Conservation (phyloP, 352 stramenopile genomes). For the Blastocystis sp. region DNA sequence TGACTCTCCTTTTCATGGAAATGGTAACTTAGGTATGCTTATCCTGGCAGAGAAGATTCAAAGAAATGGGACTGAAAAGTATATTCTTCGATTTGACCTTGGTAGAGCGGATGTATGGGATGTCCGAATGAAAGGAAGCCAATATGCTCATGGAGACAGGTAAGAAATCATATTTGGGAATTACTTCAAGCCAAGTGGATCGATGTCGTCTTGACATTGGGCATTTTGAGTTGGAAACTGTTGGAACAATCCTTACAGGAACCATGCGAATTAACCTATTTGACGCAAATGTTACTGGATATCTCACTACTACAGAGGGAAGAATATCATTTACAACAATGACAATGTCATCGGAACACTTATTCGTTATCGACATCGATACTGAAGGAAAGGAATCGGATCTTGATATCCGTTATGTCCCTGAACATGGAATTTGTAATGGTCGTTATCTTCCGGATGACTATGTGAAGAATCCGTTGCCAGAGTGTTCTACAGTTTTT, state of each 20-base stretch:
- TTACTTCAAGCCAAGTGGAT: constrained; percentile 39
- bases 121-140: constrained; percentile 14
- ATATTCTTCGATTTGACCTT: constrained; percentile 42
- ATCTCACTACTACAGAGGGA: constrained; percentile 18
- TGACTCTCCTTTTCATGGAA: constrained; percentile 55
- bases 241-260: background rate
- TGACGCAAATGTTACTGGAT: constrained; percentile 27
- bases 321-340: background rate
- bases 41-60: background rate
- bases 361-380: constrained; percentile 27
- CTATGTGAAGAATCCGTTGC: constrained; percentile 49
- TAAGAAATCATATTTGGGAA: background rate
- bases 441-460: constrained; percentile 20
- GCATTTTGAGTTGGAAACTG: constrained; percentile 48
- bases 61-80: constrained; percentile 12
- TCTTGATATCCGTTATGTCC: background rate
- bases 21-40: constrained; percentile 55
- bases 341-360: constrained; percentile 15
- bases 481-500: background rate
- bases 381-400: background rate
- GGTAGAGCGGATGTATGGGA: constrained; percentile 55
- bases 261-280: constrained; percentile 56
- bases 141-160: constrained; percentile 29
- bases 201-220: constrained; percentile 38
- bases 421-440: constrained; percentile 39